Evolutionary conservation across 1,284 basidiomycete genomes (phyloP), one percentile per base, ranked within the genome.

Genomic region (Phaffia rhodozyma): DNA sequence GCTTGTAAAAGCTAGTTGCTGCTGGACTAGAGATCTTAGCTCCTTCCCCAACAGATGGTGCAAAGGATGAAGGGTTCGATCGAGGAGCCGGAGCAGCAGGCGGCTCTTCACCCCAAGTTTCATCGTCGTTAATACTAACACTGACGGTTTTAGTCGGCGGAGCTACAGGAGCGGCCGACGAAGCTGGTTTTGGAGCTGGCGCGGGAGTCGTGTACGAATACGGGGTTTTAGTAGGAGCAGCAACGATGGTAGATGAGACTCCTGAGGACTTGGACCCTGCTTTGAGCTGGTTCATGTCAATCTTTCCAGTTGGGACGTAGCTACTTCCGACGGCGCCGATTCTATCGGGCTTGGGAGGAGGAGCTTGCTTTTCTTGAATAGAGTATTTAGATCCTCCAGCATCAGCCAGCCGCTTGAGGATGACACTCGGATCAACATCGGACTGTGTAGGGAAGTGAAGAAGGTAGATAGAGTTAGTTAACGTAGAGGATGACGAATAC

Each of bases 371-470:
- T 61, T 84, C 84, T 70, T 89, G 86, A 5, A 82, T 78, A 13
- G 86, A 85, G 76, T 97, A 98, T 73, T 86, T 93, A 0, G 91
- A 84, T n/a, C 94, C 94, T 5, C 89, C 91, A 18, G 91, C 87
- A 49, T 89, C 87, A 75, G 87, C 86, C 29, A 98, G 86, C 55
- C 88, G 84, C 66, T 86, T 84, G 83, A 91, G 88, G 74, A 97
- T 89, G 56, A 86, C 74, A 0, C 80, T 77, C 0, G 90, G 86
- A 0, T 83, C 78, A 23, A 97, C 88, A 75, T 97, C 92, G 65
- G 81, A 81, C 87, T 90, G 69, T 5, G 43, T 27, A 13, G 23
- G 27, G n/a, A 5, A 25, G 30, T 23, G 5, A 29, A 67, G 74
- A 7, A 72, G 71, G 25, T 70, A 13, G 48, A 48, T 32, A 51